phyloP scores from a whole-genome alignment of 805 yeast genomes.

The Blastobotrys peoriensis region DNA sequence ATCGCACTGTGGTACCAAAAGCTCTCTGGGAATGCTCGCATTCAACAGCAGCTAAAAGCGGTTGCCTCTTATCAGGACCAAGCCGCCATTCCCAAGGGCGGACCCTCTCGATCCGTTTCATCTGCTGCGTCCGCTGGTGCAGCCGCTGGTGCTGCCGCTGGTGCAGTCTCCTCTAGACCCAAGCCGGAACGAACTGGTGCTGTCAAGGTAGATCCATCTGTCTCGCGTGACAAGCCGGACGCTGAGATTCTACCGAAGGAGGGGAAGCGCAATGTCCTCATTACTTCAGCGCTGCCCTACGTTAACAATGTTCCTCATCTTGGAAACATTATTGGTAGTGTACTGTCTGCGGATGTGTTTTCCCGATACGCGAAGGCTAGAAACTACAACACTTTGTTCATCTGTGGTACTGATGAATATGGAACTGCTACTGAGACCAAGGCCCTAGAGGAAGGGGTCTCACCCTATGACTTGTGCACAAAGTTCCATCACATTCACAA shows the following conservation, averaged over 20 bases:
- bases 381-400: conserved; percentile 75
- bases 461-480: conserved; percentile 86
- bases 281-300: conserved; percentile 95
- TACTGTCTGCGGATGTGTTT: conserved; percentile 88
- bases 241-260: conserved; percentile 56
- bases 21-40: conserved; percentile 21
- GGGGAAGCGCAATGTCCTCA: conserved; percentile 71
- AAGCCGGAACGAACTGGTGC: conserved; percentile 13
- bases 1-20: conserved; percentile 31
- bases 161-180: conserved; percentile 32
- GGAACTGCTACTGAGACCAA: conserved; percentile 99
- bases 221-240: conserved; percentile 10
- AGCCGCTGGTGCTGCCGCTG: conserved; percentile 9
- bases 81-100: conserved; percentile 9
- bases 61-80: neutral
- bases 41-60: conserved; percentile 22
- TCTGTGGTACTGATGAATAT: conserved; percentile 98
- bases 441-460: conserved; percentile 86
- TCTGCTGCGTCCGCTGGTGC: conserved; percentile 9
- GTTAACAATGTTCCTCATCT: conserved; percentile 98
- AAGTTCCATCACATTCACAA: conserved; percentile 83
- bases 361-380: conserved; percentile 85
- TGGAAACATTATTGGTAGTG: conserved; percentile 95
- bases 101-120: conserved; percentile 15
- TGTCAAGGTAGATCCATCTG: conserved; percentile 12